Evolutionary conservation across 768 basidiomycete species (phyloP), one percentile per base, ranked within the genome.

Genomic region (Phanerochaete sordida): DNA sequence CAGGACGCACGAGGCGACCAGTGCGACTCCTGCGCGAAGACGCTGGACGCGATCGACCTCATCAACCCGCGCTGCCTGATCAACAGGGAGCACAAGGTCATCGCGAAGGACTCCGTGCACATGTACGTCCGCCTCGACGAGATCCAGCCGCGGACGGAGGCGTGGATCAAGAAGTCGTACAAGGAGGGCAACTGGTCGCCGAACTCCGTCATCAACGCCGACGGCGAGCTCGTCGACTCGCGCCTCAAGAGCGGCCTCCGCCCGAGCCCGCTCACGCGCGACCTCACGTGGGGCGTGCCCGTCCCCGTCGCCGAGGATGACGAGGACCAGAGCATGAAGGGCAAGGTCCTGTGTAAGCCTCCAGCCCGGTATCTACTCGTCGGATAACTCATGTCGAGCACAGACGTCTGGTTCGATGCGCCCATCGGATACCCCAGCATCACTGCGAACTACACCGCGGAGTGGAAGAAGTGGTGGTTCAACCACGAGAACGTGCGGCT

Each of bases 391-490:
- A n/a, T n/a, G n/a, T n/a, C n/a, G n/a, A n/a, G n/a, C n/a, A 13
- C 53, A 54, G 16, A 12, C 37, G 23, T 54, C 50, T 44, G 39
- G 96, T 98, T 96, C 69, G 96, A 99, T 66, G 96, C 96, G 0
- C 92, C 93, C 8, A 92, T 97, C 58, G 97, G 97, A 59, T 99
- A 99, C 73, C 87, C 91, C 2, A 97, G 95, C 74, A 98, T 99
- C 63, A 99, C 97, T 1, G 94, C 95, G 55, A 90, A 88, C 70
- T 95, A 95, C 77, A 96, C 93, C 35, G 79, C 89, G 21, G 89
- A 97, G 63, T 99, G 97, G 97, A 86, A 88, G 73, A 81, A 86
- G 72, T 99, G 97, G 97, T 99, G 97, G 97, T 86, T 90, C 69
- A 90, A 95, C 69, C 90, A 89, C 1, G 80, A 92, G 65, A 81